Conservation (phyloP, 2,329 filamentous ascomycete species). For the Pseudopyricularia javanii region DNA sequence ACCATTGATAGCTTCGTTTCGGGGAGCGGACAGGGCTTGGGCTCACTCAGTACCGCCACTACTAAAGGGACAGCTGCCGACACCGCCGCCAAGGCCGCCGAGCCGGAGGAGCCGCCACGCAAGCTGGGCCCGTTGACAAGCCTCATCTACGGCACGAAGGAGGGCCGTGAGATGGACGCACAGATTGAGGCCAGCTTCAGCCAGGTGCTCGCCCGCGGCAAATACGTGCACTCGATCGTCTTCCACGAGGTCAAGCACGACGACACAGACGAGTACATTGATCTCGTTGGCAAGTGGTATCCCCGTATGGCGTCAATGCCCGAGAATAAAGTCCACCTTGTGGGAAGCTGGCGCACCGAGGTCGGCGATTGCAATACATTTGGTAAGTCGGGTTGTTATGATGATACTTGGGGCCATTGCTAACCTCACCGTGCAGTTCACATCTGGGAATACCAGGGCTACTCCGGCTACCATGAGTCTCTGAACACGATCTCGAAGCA, state of each 20-base stretch:
- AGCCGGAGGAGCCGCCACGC: slow-evolving; percentile 36
- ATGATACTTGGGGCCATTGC: not conserved
- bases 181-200: slow-evolving; percentile 96
- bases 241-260: slow-evolving; percentile 94
- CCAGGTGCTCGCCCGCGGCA: slow-evolving; percentile 85
- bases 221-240: slow-evolving; percentile 97
- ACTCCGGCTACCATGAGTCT: slow-evolving; percentile 89
- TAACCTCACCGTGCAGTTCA: slow-evolving; percentile 51
- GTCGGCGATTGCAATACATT: slow-evolving; percentile 97
- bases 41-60: slow-evolving; percentile 44
- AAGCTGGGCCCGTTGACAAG: slow-evolving; percentile 66
- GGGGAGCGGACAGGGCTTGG: slow-evolving; percentile 31
- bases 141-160: slow-evolving; percentile 93
- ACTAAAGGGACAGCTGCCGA: slow-evolving; percentile 45
- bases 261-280: slow-evolving; percentile 87
- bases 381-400: slow-evolving; percentile 39
- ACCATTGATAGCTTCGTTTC: slow-evolving; percentile 2
- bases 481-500: slow-evolving; percentile 73
- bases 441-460: slow-evolving; percentile 99
- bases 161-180: slow-evolving; percentile 84
- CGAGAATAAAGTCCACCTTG: slow-evolving; percentile 89
- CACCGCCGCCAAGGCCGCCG: slow-evolving; percentile 27
- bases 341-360: slow-evolving; percentile 96
- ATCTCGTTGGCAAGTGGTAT: slow-evolving; percentile 85
- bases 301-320: slow-evolving; percentile 73